Conservation (phyloP, 2,329 filamentous ascomycete genomes). For the Pseudocercospora eumusae region DNA sequence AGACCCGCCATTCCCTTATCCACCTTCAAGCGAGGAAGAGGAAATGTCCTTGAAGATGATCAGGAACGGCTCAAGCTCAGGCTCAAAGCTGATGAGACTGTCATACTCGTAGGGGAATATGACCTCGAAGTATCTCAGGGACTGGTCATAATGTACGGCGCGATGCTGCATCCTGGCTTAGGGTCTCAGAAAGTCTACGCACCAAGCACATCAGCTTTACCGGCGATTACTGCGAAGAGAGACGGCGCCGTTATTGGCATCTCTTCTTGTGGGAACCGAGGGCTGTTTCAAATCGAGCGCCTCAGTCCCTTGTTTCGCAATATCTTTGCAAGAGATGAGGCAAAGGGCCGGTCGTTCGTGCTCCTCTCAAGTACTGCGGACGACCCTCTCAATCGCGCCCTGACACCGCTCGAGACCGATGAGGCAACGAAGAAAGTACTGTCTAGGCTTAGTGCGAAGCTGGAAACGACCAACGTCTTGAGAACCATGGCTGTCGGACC, state of each 20-base stretch:
- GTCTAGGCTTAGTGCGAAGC: conserved; percentile 49
- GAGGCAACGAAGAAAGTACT: conserved; percentile 32
- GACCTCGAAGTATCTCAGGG: conserved; percentile 64
- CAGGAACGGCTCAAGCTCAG: conserved; percentile 25
- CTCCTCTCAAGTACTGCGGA: conserved; percentile 35
- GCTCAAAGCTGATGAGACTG: conserved; percentile 37
- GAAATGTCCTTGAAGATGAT: conserved; percentile 26
- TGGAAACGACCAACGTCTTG: conserved; percentile 25
- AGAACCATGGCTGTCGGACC: conserved; percentile 66
- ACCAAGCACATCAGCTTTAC: conserved; percentile 68
- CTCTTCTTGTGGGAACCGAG: conserved; percentile 49
- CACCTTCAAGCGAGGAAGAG: conserved; percentile 15
- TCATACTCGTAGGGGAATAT: conserved; percentile 63
- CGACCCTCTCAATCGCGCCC: conserved; percentile 27
- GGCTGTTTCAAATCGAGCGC: conserved; percentile 56
- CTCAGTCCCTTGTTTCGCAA: conserved; percentile 67
- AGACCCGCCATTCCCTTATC: conserved; percentile 21
- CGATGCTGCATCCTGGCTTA: conserved; percentile 54
- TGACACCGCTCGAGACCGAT: conserved; percentile 36
- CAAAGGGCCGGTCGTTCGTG: conserved; percentile 37
- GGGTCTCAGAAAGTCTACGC: conserved; percentile 60
- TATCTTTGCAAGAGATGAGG: conserved; percentile 61
- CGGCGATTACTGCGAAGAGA: conserved; percentile 57
- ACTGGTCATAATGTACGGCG: conserved; percentile 65
- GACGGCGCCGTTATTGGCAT: conserved; percentile 58